phyloP scores from a whole-genome alignment of 139 green algal genomes.

The Astrephomene gubernaculifera region DNA sequence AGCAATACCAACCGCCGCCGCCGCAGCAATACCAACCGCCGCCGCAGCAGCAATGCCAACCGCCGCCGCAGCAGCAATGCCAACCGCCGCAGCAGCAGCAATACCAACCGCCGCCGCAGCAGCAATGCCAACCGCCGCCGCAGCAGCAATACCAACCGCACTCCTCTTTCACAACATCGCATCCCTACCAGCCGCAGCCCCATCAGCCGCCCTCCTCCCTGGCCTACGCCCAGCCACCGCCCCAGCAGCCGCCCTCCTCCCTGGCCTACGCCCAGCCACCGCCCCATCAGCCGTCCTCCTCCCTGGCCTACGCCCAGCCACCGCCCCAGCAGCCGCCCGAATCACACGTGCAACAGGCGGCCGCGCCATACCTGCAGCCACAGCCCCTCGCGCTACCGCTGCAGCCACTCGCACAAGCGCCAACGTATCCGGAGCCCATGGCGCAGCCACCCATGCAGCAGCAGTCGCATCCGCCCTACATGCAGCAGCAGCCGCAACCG shows the following conservation, averaged over 20 bases:
- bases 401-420: neutral
- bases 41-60: neutral
- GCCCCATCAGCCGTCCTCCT: neutral
- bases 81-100: neutral
- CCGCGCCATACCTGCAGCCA: neutral
- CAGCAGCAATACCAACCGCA: neutral
- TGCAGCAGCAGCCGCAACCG: neutral
- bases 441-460: neutral
- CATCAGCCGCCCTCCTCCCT: neutral
- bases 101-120: too few relatives aligned
- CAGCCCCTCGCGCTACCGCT: neutral
- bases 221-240: too few relatives aligned
- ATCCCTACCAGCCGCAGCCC: neutral
- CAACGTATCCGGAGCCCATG: neutral
- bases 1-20: neutral
- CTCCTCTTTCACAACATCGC: neutral
- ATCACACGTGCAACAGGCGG: neutral
- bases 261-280: too few relatives aligned
- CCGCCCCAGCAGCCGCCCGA: neutral
- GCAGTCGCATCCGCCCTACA: neutral
- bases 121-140: too few relatives aligned
- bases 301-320: too few relatives aligned
- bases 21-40: neutral
- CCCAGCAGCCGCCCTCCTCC: too few relatives aligned
- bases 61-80: neutral